Evolutionary conservation across 352 stramenopile genomes (phyloP).

Genomic region (Pythium utonaiense): DNA sequence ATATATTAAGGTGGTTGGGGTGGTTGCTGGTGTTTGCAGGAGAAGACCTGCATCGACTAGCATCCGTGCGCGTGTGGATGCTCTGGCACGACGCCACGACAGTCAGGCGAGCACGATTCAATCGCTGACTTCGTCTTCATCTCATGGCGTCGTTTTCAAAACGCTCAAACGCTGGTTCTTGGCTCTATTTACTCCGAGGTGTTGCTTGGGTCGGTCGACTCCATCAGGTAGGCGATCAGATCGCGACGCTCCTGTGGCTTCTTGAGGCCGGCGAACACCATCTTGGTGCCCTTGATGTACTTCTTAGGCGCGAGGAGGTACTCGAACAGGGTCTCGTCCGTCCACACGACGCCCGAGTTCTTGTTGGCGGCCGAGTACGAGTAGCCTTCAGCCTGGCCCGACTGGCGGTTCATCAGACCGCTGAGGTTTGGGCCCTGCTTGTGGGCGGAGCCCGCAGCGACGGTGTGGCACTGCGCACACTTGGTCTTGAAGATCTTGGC

Average conservation of each 20-base stretch:
- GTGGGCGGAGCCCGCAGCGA: conserved; percentile 88
- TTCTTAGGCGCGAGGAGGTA: conserved; percentile 99
- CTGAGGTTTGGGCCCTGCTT: conserved; percentile 99
- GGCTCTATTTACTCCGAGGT: conserved; percentile 32
- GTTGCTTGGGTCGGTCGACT: conserved; percentile 52
- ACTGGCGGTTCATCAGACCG: conserved; percentile 96
- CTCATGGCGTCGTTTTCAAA: neutral
- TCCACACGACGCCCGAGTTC: conserved; percentile 96
- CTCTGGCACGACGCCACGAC: neutral
- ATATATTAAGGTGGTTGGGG: conserved; percentile 27
- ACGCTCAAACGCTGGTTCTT: too few relatives aligned
- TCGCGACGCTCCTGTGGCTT: conserved; percentile 96
- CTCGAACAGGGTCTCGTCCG: conserved; percentile 97
- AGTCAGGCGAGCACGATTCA: neutral
- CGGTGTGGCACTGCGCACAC: conserved; percentile 94
- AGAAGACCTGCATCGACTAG: neutral
- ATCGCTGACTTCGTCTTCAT: neutral
- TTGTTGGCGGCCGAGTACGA: conserved; percentile 99
- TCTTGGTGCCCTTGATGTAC: conserved; percentile 99
- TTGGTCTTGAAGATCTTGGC: conserved; percentile 98
- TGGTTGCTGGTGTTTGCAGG: neutral
- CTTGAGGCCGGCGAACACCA: conserved; percentile 99
- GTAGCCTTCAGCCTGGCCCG: conserved; percentile 95
- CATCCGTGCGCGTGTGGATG: too few relatives aligned
- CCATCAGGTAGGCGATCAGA: conserved; percentile 98